A percentile compares a stretch with the other conserved stretches of the same genome.
Conservation (phyloP, 768 basidiomycete genomes). For the Pleurotus djamor region DNA sequence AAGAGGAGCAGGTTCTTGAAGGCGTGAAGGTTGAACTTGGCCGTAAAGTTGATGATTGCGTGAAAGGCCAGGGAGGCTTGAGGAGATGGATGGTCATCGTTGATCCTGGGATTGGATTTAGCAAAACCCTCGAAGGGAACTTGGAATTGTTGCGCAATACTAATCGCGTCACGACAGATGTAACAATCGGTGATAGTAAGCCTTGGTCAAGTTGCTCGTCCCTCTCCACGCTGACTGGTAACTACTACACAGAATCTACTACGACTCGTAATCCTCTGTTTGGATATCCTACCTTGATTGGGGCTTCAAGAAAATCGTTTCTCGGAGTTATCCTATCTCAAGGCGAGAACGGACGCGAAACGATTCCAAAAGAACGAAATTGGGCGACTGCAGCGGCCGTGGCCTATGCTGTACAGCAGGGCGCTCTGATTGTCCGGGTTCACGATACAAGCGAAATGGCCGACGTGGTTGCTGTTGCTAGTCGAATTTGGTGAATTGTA, state of each 20-base stretch:
- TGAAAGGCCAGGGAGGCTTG: slow-evolving; percentile 69
- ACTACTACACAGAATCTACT: neutral
- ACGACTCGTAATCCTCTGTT: slow-evolving; percentile 39
- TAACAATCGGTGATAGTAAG: slow-evolving; percentile 25
- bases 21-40: slow-evolving; percentile 77
- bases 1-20: slow-evolving; percentile 47
- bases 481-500: slow-evolving; percentile 47
- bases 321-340: slow-evolving; percentile 63
- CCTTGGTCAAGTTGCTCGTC: slow-evolving; percentile 2
- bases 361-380: slow-evolving; percentile 61
- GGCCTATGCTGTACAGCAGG: slow-evolving; percentile 72
- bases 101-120: slow-evolving; percentile 95
- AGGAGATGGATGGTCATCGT: slow-evolving; percentile 86
- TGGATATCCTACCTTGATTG: slow-evolving; percentile 70
- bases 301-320: slow-evolving; percentile 83
- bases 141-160: slow-evolving; percentile 59
- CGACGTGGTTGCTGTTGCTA: slow-evolving; percentile 70
- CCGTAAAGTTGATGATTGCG: slow-evolving; percentile 56
- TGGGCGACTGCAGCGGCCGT: slow-evolving; percentile 83
- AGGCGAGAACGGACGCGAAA: slow-evolving; percentile 48
- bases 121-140: slow-evolving; percentile 80
- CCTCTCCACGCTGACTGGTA: neutral
- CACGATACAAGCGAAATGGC: slow-evolving; percentile 75
- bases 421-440: slow-evolving; percentile 72
- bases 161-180: slow-evolving; percentile 42